phyloP scores from a whole-genome alignment of 179 eudicot species.

The Silene coronaria region DNA sequence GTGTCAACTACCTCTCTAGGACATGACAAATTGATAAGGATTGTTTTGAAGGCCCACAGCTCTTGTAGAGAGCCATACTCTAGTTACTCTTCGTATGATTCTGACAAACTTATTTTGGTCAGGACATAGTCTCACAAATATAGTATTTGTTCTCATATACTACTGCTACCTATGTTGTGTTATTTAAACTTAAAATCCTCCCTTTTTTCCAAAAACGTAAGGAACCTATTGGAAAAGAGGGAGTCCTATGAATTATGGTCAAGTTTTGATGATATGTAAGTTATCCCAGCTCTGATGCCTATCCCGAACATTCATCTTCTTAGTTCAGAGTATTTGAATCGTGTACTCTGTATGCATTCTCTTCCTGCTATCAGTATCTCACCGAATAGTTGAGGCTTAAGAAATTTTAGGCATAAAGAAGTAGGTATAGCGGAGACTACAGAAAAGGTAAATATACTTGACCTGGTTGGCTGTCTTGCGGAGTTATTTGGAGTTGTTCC shows the following conservation, averaged over 20 bases:
- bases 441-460: neutral
- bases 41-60: neutral
- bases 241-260: neutral
- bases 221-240: neutral
- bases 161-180: neutral
- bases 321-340: neutral
- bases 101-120: neutral
- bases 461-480: neutral
- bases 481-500: neutral
- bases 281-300: constrained; percentile 4
- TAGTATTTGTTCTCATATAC: neutral
- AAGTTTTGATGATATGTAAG: neutral
- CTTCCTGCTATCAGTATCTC: neutral
- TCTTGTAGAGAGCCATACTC: neutral
- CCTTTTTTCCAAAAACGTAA: too few species aligned
- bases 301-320: neutral
- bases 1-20: neutral
- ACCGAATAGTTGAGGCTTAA: neutral
- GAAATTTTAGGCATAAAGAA: neutral
- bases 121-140: neutral
- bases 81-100: neutral
- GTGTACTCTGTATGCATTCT: neutral
- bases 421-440: neutral
- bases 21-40: neutral
- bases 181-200: too few species aligned